Evolutionary conservation across 1,284 basidiomycete species (phyloP).

Genomic region (Microbotryum lychnidis-dioicae): DNA sequence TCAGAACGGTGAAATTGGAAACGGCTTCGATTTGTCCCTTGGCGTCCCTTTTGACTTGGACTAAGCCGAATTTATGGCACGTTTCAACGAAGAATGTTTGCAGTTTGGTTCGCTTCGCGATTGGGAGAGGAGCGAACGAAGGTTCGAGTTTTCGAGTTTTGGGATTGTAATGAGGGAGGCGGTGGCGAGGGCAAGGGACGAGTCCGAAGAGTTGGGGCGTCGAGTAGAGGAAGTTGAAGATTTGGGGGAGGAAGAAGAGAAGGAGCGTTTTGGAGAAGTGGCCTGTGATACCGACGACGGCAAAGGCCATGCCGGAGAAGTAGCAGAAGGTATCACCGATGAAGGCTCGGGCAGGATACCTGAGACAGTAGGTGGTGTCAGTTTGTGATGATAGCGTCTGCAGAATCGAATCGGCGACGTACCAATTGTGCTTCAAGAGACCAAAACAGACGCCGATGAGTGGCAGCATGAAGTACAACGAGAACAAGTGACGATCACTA

Average conservation of each 20-base stretch:
- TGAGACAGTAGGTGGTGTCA: slow-evolving; percentile 37
- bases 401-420: slow-evolving; percentile 33
- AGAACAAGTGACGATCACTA: slow-evolving; percentile 85
- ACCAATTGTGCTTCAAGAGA: slow-evolving; percentile 92
- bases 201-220: slow-evolving; percentile 91
- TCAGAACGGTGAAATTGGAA: slow-evolving; percentile 82
- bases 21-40: slow-evolving; percentile 50
- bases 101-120: slow-evolving; percentile 42
- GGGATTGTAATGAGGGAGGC: slow-evolving; percentile 72
- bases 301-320: slow-evolving; percentile 93
- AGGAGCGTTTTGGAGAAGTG: slow-evolving; percentile 96
- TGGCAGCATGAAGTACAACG: slow-evolving; percentile 92
- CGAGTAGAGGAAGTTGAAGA: slow-evolving; percentile 93
- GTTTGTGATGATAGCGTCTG: not conserved
- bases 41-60: slow-evolving; percentile 54
- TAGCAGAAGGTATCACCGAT: slow-evolving; percentile 98
- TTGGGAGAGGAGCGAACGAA: slow-evolving; percentile 58
- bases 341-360: slow-evolving; percentile 91
- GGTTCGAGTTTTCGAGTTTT: slow-evolving; percentile 65
- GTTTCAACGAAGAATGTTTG: slow-evolving; percentile 52
- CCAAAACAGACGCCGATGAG: slow-evolving; percentile 81
- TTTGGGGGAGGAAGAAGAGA: slow-evolving; percentile 94
- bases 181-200: slow-evolving; percentile 86
- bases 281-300: slow-evolving; percentile 88
- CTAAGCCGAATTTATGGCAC: slow-evolving; percentile 56